phyloP scores from a whole-genome alignment of 257 asterid genomes.

The Nicotiana attenuata region DNA sequence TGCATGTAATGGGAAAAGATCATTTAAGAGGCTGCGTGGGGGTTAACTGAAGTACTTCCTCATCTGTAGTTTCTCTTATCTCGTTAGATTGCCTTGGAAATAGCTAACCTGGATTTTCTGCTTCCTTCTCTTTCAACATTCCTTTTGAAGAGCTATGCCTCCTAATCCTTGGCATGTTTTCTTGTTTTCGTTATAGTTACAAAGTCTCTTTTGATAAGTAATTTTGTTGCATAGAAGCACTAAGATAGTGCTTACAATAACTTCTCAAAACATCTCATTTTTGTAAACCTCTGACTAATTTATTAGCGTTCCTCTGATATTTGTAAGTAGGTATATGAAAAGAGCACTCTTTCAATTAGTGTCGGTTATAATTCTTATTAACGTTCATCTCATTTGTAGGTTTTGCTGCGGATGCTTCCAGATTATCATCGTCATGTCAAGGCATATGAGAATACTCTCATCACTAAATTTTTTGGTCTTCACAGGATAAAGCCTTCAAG shows the following conservation, averaged over 20 bases:
- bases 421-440: constrained; percentile 78
- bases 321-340: neutral
- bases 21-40: neutral
- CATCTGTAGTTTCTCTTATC: neutral
- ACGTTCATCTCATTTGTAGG: constrained; percentile 42
- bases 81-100: neutral
- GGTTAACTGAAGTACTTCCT: neutral
- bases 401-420: constrained; percentile 88
- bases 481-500: constrained; percentile 90
- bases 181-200: neutral
- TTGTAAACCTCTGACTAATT: neutral
- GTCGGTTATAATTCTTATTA: constrained; percentile 1
- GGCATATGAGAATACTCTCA: constrained; percentile 74
- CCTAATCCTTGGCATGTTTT: neutral
- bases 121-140: no score
- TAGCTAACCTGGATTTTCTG: neutral
- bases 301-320: neutral
- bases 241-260: neutral
- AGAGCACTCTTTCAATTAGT: neutral
- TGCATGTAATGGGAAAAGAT: neutral
- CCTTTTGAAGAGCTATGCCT: neutral
- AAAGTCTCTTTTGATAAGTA: neutral
- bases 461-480: constrained; percentile 93
- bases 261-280: neutral
- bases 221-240: neutral